Evolutionary conservation across 768 basidiomycete genomes (phyloP), one percentile per base, ranked within the genome.

Genomic region (Cystobasidium ongulense): DNA sequence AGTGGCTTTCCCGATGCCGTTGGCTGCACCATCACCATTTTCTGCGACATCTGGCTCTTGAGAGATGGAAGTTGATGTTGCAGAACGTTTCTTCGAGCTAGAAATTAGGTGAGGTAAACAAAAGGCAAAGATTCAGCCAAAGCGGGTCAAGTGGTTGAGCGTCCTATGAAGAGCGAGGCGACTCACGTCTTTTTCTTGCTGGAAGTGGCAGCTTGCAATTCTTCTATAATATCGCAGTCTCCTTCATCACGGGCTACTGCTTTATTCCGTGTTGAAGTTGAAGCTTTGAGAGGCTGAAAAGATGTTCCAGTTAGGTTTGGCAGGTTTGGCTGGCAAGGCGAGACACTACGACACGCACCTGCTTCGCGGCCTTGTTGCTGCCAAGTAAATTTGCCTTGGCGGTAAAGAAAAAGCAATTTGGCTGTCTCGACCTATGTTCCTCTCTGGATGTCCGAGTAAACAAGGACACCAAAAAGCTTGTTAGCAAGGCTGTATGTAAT

Each of bases 321-420:
- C n/a, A n/a, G n/a, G n/a, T n/a, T n/a, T n/a, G n/a, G n/a, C n/a
- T n/a, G 21, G 23, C 53, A 57, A 57, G 21, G 29, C 21, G 7
- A 8, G 8, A 23, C 7, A 8, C 7, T 11, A 8, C 7, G n/a
- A 7, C 21, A 31, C 53, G 11, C 23, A 31, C 35, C 35, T 38
- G 29, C 31, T 61, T 61, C 33, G 38, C 33, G 27, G 63, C 31
- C 33, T 25, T 39, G 35, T 64, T 36, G 33, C 63, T 11, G 8
- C 11, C 25, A 29, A 21, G 11, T 11, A 25, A n/a, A 27, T 11
- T 11, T 27, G 17, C 35, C 8, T 39, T 5, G 5, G 65, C 43
- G 1, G 53, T 62, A 41, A 72, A 72, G 73, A 75, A 75, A 52
- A 54, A 63, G 71, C 74, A 72, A 41, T 75, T 39, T 1, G 74